Conservation (phyloP, 202 grass and related monocot species). For the Brachypodium distachyon region DNA sequence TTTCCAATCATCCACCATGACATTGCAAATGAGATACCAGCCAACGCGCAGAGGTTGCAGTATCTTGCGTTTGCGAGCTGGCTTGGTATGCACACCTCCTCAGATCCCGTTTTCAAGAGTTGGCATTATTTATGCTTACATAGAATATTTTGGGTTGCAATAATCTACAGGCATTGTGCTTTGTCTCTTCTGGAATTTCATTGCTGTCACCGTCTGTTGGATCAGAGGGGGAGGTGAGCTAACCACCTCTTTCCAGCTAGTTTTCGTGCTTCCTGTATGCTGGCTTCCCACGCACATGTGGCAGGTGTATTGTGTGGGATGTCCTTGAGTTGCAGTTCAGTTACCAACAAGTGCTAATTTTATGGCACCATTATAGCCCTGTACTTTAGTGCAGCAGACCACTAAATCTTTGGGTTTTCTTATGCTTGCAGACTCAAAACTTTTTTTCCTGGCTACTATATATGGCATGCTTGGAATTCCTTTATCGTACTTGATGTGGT, state of each 20-base stretch:
- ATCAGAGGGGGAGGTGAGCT: slow-evolving; percentile 59
- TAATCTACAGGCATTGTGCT: slow-evolving; percentile 47
- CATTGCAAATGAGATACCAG: slow-evolving; percentile 66
- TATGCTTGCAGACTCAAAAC: slow-evolving; percentile 39
- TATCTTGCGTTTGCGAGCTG: slow-evolving; percentile 62
- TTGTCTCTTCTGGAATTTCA: slow-evolving; percentile 56
- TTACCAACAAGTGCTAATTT: background rate
- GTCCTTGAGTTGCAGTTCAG: background rate
- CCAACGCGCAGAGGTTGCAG: slow-evolving; percentile 54
- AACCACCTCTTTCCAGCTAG: slow-evolving; percentile 5
- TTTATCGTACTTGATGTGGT: slow-evolving; percentile 67
- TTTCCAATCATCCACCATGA: slow-evolving; percentile 73
- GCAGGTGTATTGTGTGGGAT: background rate
- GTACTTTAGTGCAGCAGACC: background rate
- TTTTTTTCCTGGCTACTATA: slow-evolving; percentile 66
- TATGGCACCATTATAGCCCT: background rate
- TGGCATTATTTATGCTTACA: background rate
- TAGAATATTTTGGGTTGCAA: background rate
- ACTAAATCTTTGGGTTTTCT: background rate
- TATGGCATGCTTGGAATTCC: slow-evolving; percentile 60
- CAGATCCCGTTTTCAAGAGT: background rate
- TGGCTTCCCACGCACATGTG: background rate
- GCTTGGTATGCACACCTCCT: slow-evolving; percentile 21
- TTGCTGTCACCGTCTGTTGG: slow-evolving; percentile 64
- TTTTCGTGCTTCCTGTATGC: background rate